Evolutionary conservation across 768 basidiomycete species (phyloP).

Genomic region (Boletus vermiculosoides): DNA sequence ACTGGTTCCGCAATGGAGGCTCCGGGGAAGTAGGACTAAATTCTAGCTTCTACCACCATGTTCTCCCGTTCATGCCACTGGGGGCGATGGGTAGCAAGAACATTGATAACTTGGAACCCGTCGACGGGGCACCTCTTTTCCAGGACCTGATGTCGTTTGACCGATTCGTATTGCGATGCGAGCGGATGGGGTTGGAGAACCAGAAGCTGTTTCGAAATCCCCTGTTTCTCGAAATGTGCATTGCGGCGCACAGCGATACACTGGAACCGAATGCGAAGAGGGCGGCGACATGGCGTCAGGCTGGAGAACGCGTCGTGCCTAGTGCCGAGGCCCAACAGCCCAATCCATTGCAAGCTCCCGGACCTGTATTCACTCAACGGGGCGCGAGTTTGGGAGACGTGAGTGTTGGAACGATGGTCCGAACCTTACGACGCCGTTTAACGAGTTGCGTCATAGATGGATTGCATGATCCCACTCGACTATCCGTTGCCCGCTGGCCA

Average conservation of each 20-base stretch:
- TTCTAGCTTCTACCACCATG: conserved; percentile 40
- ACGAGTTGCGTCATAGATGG: background rate
- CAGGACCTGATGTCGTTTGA: conserved; percentile 33
- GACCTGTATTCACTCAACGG: conserved; percentile 19
- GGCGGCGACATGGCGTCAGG: background rate
- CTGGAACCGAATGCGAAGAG: background rate
- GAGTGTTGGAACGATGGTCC: background rate
- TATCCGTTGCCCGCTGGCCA: conserved; percentile 3
- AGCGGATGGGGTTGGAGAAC: background rate
- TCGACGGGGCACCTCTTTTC: conserved; percentile 38
- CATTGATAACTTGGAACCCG: background rate
- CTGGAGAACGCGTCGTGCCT: background rate
- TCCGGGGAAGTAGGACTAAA: conserved; percentile 26
- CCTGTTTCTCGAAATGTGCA: background rate
- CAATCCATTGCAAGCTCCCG: conserved; percentile 2
- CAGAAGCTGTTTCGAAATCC: background rate
- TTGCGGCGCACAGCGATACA: background rate
- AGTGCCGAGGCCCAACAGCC: background rate
- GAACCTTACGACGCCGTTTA: background rate
- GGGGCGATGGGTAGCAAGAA: background rate
- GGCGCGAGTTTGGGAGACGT: conserved; percentile 15
- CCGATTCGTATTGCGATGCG: background rate
- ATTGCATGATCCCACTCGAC: conserved; percentile 1
- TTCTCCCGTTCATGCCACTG: background rate
- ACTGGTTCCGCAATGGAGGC: conserved; percentile 48